Percentiles rank a stretch among this genome's conserved stretches.
These are phyloP conservation scores for Daldinia caldariorum DNA, from an alignment of 495 filamentous ascomycete species.

Conservation along the genomic window DNA sequence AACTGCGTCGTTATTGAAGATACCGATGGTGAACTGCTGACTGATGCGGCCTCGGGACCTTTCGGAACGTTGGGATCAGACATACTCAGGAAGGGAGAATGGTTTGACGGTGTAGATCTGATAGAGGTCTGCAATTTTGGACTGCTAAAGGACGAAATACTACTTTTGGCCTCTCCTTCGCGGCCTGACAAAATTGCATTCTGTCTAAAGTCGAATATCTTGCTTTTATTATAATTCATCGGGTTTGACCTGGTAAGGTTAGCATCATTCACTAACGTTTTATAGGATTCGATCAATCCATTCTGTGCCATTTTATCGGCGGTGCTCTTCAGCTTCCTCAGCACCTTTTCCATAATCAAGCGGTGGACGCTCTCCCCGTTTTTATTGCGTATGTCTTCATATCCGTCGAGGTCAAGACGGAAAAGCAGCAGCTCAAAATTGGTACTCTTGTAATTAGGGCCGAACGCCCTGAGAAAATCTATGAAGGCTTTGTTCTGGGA, in stretches of 20 bases:
- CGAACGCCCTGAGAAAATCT: constrained; percentile 15
- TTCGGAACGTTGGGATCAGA: too few species aligned
- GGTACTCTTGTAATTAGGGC: constrained; percentile 6
- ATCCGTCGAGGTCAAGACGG: constrained; percentile 34
- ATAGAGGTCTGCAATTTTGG: too few species aligned
- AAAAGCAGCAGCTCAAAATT: constrained; percentile 18
- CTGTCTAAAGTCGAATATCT: too few species aligned
- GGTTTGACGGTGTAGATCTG: too few species aligned
- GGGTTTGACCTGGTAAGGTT: background rate
- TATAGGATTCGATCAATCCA: background rate
- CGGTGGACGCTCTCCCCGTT: constrained; percentile 16
- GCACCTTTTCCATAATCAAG: constrained; percentile 27
- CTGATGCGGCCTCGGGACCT: too few species aligned
- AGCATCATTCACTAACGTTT: constrained; percentile 17
- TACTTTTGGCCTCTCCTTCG: too few species aligned
- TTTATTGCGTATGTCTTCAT: constrained; percentile 14
- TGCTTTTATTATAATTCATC: background rate
- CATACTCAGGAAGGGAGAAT: too few species aligned
- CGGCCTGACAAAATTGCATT: too few species aligned
- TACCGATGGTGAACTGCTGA: too few species aligned
- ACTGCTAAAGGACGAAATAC: too few species aligned
- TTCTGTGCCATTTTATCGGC: constrained; percentile 15
- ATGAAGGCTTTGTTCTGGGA: constrained; percentile 18
- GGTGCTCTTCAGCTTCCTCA: constrained; percentile 20
- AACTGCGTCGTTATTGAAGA: too few species aligned